phyloP scores from a whole-genome alignment of 768 basidiomycete species.

The Nidularia sp. region DNA sequence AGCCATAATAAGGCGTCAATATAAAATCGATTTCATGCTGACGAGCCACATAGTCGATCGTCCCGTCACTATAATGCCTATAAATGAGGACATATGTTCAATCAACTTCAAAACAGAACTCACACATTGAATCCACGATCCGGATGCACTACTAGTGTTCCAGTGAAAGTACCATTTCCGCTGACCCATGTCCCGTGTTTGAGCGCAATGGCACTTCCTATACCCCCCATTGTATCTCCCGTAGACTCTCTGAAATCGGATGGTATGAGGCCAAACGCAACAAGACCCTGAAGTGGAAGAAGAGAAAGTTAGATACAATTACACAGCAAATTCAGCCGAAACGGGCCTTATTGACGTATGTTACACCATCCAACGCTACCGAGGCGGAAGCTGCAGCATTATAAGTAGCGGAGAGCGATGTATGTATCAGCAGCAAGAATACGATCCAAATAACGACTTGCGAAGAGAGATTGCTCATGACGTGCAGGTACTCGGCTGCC shows the following conservation, averaged over 20 bases:
- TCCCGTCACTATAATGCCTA: constrained; percentile 26
- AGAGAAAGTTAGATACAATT: not conserved
- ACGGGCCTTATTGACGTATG: constrained; percentile 38
- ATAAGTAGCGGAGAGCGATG: not conserved
- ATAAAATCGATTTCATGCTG: constrained; percentile 59
- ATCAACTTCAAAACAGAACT: constrained; percentile 9
- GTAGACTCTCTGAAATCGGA: constrained; percentile 53
- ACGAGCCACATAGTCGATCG: constrained; percentile 59
- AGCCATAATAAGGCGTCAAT: constrained; percentile 50
- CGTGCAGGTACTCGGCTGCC: too few relatives aligned
- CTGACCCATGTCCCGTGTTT: constrained; percentile 42
- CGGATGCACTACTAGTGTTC: constrained; percentile 51
- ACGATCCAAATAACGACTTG: too few relatives aligned
- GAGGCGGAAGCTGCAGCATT: constrained; percentile 9
- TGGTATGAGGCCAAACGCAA: constrained; percentile 60
- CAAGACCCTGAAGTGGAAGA: constrained; percentile 37
- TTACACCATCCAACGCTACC: constrained; percentile 31
- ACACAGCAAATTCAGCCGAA: not conserved
- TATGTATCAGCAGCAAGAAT: too few relatives aligned
- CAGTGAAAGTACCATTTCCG: constrained; percentile 35
- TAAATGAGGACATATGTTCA: not conserved
- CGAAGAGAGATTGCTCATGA: too few relatives aligned
- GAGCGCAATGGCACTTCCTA: constrained; percentile 59
- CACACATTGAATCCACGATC: constrained; percentile 63
- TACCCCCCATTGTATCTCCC: constrained; percentile 57